These are phyloP conservation scores for Cynara cardunculus DNA, from an alignment of 129 eudicot genomes.

Conservation along the genomic window DNA sequence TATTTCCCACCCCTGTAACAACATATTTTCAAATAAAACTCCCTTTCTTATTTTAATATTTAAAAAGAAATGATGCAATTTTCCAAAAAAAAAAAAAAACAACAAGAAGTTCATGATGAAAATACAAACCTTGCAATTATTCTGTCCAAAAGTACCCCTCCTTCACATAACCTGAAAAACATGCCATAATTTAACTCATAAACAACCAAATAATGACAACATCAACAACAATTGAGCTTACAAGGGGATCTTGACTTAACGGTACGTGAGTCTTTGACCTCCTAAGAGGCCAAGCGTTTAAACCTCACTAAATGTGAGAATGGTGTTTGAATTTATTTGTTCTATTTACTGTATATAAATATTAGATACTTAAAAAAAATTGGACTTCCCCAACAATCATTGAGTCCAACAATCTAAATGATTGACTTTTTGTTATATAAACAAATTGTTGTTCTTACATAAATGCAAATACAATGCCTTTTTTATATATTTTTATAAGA, in stretches of 20 bases:
- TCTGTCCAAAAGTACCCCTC: conserved; percentile 41
- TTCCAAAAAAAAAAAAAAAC: background rate
- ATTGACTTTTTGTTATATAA: too few relatives aligned
- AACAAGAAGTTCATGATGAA: background rate
- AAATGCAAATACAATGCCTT: background rate
- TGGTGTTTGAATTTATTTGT: too few relatives aligned
- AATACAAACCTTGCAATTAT: conserved; percentile 25
- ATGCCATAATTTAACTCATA: too few relatives aligned
- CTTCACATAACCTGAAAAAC: conserved; percentile 33
- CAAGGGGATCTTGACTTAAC: too few relatives aligned
- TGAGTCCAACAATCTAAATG: background rate
- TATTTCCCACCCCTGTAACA: conserved; percentile 30
- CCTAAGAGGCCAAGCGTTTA: too few relatives aligned
- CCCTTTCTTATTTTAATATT: background rate
- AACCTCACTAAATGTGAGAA: too few relatives aligned
- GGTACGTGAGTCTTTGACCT: too few relatives aligned
- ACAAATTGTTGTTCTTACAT: too few relatives aligned
- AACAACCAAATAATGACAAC: background rate
- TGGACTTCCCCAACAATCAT: background rate
- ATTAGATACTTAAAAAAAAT: too few relatives aligned
- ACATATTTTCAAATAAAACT: background rate
- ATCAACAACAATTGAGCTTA: background rate
- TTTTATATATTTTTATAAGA: too few relatives aligned
- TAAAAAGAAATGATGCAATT: background rate
- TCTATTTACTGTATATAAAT: too few relatives aligned